These are phyloP conservation scores for Lactarius deliciosus DNA, from an alignment of 768 basidiomycete genomes.

Conservation along the genomic window DNA sequence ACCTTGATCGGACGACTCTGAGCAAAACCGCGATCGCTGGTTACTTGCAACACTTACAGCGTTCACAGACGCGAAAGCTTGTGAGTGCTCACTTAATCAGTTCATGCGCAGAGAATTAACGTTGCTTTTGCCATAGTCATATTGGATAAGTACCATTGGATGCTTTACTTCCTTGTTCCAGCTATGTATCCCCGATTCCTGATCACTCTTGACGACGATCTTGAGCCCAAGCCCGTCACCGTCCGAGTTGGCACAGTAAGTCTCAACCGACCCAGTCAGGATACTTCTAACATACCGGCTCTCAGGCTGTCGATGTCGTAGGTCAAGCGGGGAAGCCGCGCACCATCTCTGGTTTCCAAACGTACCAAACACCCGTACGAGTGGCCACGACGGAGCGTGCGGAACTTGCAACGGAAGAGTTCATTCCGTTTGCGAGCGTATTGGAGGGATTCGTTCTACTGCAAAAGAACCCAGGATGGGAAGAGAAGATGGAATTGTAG, in stretches of 20 bases:
- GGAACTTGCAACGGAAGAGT: slow-evolving; percentile 97
- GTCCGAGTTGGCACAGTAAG: slow-evolving; percentile 90
- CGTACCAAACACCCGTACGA: slow-evolving; percentile 94
- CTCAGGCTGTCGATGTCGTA: slow-evolving; percentile 91
- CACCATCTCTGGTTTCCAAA: slow-evolving; percentile 98
- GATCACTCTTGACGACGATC: slow-evolving; percentile 92
- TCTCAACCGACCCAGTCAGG: not conserved
- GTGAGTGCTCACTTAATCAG: slow-evolving; percentile 50
- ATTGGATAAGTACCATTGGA: slow-evolving; percentile 96
- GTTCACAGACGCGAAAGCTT: slow-evolving; percentile 91
- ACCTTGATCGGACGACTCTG: slow-evolving; percentile 88
- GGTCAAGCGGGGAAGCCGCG: slow-evolving; percentile 97
- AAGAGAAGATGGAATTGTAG: slow-evolving; percentile 82
- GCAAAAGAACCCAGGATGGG: slow-evolving; percentile 89
- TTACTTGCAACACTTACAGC: slow-evolving; percentile 83
- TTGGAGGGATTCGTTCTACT: slow-evolving; percentile 92
- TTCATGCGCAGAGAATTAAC: not conserved
- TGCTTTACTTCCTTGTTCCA: slow-evolving; percentile 93
- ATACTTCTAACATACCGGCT: slow-evolving; percentile 12
- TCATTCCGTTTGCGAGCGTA: slow-evolving; percentile 83
- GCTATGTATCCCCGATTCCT: slow-evolving; percentile 99
- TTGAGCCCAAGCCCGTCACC: slow-evolving; percentile 82
- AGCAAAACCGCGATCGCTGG: slow-evolving; percentile 87
- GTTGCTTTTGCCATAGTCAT: slow-evolving; percentile 55
- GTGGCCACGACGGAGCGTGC: slow-evolving; percentile 92